Conservation (phyloP, 768 basidiomycete genomes). For the Pisolithus albus region DNA sequence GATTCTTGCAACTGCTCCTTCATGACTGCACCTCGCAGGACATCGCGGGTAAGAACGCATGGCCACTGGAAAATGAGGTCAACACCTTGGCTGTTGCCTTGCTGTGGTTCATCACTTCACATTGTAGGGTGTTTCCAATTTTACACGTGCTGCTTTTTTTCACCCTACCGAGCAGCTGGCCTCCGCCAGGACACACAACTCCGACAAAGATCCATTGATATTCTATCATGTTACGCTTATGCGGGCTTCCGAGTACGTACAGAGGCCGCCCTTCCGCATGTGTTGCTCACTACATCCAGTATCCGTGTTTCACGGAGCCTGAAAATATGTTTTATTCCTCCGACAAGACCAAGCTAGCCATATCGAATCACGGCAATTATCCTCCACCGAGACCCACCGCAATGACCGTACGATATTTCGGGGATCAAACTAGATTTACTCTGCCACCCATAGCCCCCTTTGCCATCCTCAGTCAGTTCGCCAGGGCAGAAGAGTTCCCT, state of each 20-base stretch:
- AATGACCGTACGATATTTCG: slow-evolving; percentile 38
- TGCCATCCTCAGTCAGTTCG: slow-evolving; percentile 44
- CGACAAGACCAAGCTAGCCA: slow-evolving; percentile 5
- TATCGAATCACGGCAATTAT: slow-evolving; percentile 21
- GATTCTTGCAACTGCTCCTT: slow-evolving; percentile 36
- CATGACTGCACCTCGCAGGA: slow-evolving; percentile 34
- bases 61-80: slow-evolving; percentile 42
- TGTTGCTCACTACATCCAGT: slow-evolving; percentile 13
- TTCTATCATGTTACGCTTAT: slow-evolving; percentile 41
- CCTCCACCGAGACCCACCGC: slow-evolving; percentile 25
- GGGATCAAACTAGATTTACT: slow-evolving; percentile 25
- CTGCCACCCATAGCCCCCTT: slow-evolving; percentile 41
- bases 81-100: slow-evolving; percentile 42
- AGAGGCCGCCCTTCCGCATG: background rate
- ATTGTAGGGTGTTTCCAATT: slow-evolving; percentile 6
- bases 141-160: background rate
- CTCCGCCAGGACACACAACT: slow-evolving; percentile 30
- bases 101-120: slow-evolving; percentile 41
- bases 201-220: slow-evolving; percentile 28
- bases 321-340: slow-evolving; percentile 28
- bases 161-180: slow-evolving; percentile 1
- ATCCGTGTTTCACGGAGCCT: slow-evolving; percentile 35
- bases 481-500: slow-evolving; percentile 30
- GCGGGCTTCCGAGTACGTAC: slow-evolving; percentile 43
- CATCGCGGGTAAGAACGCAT: slow-evolving; percentile 34